Evolutionary conservation across 306 rosid species (phyloP).

Genomic region (Potentilla sterilis): DNA sequence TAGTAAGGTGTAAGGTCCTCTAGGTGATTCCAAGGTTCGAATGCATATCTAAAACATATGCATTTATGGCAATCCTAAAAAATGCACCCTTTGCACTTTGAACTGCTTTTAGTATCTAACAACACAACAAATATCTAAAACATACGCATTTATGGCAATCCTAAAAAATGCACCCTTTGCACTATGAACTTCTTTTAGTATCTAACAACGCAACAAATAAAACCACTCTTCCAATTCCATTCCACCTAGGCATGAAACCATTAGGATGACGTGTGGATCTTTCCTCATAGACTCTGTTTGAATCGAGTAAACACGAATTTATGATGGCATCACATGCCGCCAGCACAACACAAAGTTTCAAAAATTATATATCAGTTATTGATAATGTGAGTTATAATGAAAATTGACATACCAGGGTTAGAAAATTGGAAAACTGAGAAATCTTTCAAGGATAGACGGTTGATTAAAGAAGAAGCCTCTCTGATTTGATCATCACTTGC

Average conservation of each 20-base stretch:
- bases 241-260: neutral
- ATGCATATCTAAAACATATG: neutral
- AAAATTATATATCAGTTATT: neutral
- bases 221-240: neutral
- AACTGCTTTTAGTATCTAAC: neutral
- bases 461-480: slow-evolving; percentile 69
- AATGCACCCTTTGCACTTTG: neutral
- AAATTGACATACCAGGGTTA: slow-evolving; percentile 63
- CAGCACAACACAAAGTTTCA: neutral
- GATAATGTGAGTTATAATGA: neutral
- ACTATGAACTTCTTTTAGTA: neutral
- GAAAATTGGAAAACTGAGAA: slow-evolving; percentile 79
- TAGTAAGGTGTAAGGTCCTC: neutral
- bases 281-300: neutral
- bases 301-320: neutral
- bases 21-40: too few relatives aligned
- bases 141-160: neutral
- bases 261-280: neutral
- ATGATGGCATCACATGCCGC: neutral
- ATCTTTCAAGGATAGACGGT: slow-evolving; percentile 73
- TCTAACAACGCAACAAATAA: neutral
- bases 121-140: neutral
- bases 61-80: neutral
- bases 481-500: slow-evolving; percentile 73
- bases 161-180: neutral